These are phyloP conservation scores for Crucihimalaya himalaica DNA, from an alignment of 345 rosid genomes.

Conservation along the genomic window DNA sequence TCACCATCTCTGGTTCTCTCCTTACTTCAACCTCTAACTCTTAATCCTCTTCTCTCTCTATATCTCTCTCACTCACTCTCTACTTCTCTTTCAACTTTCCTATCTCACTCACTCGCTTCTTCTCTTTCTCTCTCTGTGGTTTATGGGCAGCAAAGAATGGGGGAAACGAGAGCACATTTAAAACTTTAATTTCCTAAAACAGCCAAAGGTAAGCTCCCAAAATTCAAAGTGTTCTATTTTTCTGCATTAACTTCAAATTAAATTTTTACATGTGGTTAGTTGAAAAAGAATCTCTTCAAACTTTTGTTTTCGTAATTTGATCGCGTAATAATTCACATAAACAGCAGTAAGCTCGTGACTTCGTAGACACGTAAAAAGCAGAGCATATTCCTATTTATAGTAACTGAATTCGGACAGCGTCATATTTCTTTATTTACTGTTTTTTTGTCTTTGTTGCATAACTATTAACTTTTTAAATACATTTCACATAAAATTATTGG, in stretches of 20 bases:
- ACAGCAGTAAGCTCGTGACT: constrained; percentile 21
- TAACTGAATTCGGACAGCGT: constrained; percentile 2
- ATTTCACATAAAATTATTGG: not conserved
- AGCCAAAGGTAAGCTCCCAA: constrained; percentile 15
- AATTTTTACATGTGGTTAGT: constrained; percentile 23
- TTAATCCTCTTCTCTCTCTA: not conserved
- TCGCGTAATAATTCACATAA: constrained; percentile 6
- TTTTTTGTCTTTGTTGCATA: not conserved
- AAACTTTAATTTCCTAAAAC: not conserved
- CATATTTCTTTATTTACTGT: not conserved
- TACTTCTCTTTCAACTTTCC: not conserved
- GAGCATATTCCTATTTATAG: constrained; percentile 33
- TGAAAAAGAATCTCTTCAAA: constrained; percentile 19
- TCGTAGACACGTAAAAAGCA: constrained; percentile 26
- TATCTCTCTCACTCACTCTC: not conserved
- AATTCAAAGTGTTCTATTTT: not conserved
- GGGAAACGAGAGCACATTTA: not conserved
- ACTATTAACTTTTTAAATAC: not conserved
- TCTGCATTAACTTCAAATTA: not conserved
- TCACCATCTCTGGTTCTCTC: constrained; percentile 13
- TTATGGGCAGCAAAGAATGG: not conserved
- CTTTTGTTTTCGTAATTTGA: constrained; percentile 8
- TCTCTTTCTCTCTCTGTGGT: not conserved
- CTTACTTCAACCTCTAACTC: constrained; percentile 7
- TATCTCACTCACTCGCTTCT: constrained; percentile 1